Evolutionary conservation across 1,284 basidiomycete genomes (phyloP).

Genomic region (Pyrrhoderma lamaoense): DNA sequence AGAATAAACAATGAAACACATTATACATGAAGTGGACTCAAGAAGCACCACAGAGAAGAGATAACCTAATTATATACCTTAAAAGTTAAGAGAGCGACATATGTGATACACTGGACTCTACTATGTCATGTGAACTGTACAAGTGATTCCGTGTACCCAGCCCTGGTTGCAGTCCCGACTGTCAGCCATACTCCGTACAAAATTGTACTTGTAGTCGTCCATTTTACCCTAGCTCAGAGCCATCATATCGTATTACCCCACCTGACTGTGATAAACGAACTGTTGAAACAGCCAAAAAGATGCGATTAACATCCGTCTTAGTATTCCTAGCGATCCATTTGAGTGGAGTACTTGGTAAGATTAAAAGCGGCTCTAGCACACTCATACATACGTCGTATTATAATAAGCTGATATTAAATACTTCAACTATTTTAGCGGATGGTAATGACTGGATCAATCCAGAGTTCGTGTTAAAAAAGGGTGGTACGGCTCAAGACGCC

Average conservation of each 20-base stretch:
- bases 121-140: too few species aligned
- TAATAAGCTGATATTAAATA: background rate
- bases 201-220: too few species aligned
- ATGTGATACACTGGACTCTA: too few species aligned
- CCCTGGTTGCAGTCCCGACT: background rate
- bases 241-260: background rate
- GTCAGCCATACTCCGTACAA: too few species aligned
- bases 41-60: too few species aligned
- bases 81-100: too few species aligned
- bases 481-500: slow-evolving; percentile 25
- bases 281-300: background rate
- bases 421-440: slow-evolving; percentile 22
- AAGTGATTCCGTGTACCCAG: too few species aligned
- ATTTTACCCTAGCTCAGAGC: background rate
- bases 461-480: slow-evolving; percentile 26
- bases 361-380: too few species aligned
- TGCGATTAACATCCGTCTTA: background rate
- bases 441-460: slow-evolving; percentile 31
- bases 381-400: background rate
- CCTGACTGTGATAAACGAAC: background rate
- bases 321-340: background rate
- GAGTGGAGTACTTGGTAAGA: slow-evolving; percentile 2
- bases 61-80: too few species aligned
- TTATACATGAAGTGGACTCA: too few species aligned
- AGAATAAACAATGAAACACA: too few species aligned